These are phyloP conservation scores for Phyllostachys edulis DNA, from an alignment of 176 grass and related monocot genomes.

Conservation along the genomic window DNA sequence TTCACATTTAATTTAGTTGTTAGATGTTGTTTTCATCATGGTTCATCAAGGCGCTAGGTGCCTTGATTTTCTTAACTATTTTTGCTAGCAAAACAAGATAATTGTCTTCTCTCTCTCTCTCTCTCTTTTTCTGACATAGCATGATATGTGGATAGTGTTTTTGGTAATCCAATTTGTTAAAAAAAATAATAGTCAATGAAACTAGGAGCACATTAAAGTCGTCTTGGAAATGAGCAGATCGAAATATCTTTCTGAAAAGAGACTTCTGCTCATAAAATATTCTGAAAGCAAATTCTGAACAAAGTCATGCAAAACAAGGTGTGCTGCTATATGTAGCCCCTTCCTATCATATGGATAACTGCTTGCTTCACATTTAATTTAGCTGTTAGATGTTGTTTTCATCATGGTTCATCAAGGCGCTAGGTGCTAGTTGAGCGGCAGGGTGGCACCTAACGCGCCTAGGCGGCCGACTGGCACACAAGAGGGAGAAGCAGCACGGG, in stretches of 20 bases:
- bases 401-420: too few species aligned
- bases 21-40: background rate
- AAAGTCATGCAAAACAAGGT: background rate
- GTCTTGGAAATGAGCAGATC: background rate
- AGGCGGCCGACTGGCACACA: too few species aligned
- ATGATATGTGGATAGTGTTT: background rate
- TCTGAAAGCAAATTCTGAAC: background rate
- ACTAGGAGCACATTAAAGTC: too few species aligned
- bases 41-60: too few species aligned
- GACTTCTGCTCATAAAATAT: background rate
- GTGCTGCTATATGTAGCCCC: background rate
- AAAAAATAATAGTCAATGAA: background rate
- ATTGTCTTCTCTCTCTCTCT: too few species aligned
- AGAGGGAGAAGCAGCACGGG: too few species aligned
- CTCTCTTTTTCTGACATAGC: background rate
- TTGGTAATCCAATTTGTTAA: background rate
- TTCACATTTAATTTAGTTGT: conserved; percentile 3
- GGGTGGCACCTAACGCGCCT: too few species aligned
- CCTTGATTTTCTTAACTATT: background rate
- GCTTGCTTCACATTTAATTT: background rate
- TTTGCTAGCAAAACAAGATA: background rate
- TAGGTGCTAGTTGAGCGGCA: too few species aligned
- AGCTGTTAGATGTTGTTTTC: background rate
- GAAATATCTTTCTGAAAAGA: background rate
- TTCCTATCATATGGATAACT: background rate